Evolutionary conservation across 352 stramenopile species (phyloP).

Genomic region (Pythium oligandrum): DNA sequence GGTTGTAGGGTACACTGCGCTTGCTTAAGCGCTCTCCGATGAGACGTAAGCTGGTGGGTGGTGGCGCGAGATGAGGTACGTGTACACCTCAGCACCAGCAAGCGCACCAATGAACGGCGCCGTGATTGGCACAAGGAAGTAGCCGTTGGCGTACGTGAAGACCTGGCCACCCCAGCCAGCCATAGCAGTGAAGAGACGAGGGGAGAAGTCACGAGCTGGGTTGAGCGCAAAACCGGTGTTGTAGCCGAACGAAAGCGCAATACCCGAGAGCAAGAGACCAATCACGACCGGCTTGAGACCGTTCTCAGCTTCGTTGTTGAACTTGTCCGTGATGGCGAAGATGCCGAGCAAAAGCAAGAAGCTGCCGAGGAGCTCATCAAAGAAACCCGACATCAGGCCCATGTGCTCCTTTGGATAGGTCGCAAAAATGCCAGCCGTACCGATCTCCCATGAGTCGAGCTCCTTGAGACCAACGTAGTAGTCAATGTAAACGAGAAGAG

Average conservation of each 20-base stretch:
- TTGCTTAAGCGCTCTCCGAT: conserved; percentile 25
- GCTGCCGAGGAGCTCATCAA: conserved; percentile 58
- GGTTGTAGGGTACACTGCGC: no score
- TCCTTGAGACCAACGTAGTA: conserved; percentile 56
- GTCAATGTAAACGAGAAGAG: conserved; percentile 53
- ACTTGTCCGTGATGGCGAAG: conserved; percentile 62
- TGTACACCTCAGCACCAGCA: conserved; percentile 60
- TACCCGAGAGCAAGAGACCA: conserved; percentile 61
- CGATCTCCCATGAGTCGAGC: conserved; percentile 54
- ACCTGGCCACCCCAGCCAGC: conserved; percentile 64
- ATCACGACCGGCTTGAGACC: conserved; percentile 70
- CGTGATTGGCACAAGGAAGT: conserved; percentile 75
- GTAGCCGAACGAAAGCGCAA: conserved; percentile 73
- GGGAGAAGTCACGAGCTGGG: conserved; percentile 60
- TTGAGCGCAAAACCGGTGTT: conserved; percentile 81
- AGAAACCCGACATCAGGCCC: conserved; percentile 48
- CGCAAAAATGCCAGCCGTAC: conserved; percentile 65
- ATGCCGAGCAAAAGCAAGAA: conserved; percentile 61
- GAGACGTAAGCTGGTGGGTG: conserved; percentile 41
- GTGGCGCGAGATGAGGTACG: conserved; percentile 55
- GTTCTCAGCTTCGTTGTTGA: conserved; percentile 65
- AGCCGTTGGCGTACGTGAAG: conserved; percentile 60
- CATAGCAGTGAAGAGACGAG: conserved; percentile 56
- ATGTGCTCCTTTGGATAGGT: conserved; percentile 71
- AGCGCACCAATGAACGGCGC: conserved; percentile 65